Evolutionary conservation across 208 protist species (phyloP), one percentile per base, ranked within the genome.

Genomic region (Acanthamoeba sp.): DNA sequence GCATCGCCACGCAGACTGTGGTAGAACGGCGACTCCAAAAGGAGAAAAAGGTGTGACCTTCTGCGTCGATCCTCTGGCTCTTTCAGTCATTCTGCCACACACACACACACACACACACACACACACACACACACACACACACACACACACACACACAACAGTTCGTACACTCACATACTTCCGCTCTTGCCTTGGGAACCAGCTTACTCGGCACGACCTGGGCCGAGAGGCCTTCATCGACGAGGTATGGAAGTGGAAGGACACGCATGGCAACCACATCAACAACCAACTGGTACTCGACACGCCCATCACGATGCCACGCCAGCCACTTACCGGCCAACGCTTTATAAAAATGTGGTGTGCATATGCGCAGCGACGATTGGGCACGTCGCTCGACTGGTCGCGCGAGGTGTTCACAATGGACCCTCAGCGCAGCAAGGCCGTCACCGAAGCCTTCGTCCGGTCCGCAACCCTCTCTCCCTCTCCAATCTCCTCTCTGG

Each of bases 301-400:
- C 64, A 36, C n/a, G n/a, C 38, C 45, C 45, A 50, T 7, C 45
- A n/a, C n/a, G n/a, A n/a, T n/a, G n/a, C n/a, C n/a, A n/a, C n/a
- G n/a, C n/a, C n/a, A n/a, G n/a, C n/a, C n/a, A n/a, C n/a, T n/a
- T n/a, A n/a, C n/a, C n/a, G n/a, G n/a, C n/a, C n/a, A n/a, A n/a
- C n/a, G n/a, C n/a, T n/a, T n/a, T n/a, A n/a, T n/a, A n/a, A n/a
- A n/a, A n/a, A n/a, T n/a, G n/a, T 36, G 6, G 9, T 34, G 10
- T 62, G 32, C 55, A 88, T 12, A 62, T 34, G 14, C 24, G 1
- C 29, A 92, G 55, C 97, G 98, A 40, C 93, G 95, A 29, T 97
- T 99, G 48, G 99, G 99, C 38, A 96, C 99, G n/a, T 99, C 98
- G 42, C 90, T 99, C 6, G 99, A 99, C 97, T 99, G 99, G 99